Evolutionary conservation across 2,329 filamentous ascomycete genomes (phyloP).

Genomic region (Cladosporium colombiae): DNA sequence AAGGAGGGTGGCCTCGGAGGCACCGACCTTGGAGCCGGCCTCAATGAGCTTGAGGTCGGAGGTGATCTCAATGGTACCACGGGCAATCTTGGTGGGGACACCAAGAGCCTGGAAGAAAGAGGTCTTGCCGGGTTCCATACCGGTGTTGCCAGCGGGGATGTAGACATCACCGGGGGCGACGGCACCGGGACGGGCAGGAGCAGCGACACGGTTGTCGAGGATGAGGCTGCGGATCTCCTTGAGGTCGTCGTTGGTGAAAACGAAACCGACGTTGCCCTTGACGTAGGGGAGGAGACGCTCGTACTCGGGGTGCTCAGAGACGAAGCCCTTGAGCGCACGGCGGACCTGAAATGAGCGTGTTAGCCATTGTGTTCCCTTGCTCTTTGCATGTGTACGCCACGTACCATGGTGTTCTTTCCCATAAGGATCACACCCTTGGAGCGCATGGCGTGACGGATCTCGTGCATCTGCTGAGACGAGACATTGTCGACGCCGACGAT

Average conservation of each 20-base stretch:
- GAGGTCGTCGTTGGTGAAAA: constrained; percentile 98
- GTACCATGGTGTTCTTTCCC: constrained; percentile 99
- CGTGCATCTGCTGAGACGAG: constrained; percentile 99
- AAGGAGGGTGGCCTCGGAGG: constrained; percentile 96
- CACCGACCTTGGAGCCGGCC: constrained; percentile 89
- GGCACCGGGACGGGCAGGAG: constrained; percentile 96
- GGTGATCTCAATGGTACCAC: constrained; percentile 99
- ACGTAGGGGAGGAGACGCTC: constrained; percentile 95
- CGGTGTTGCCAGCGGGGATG: constrained; percentile 97
- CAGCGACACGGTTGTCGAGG: constrained; percentile 93
- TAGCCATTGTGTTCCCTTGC: constrained; percentile 19
- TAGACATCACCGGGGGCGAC: constrained; percentile 90
- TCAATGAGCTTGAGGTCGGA: constrained; percentile 97
- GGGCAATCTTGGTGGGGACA: constrained; percentile 99
- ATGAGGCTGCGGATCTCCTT: constrained; percentile 93
- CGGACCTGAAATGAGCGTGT: constrained; percentile 63
- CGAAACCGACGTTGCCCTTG: constrained; percentile 97
- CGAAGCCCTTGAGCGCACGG: constrained; percentile 94
- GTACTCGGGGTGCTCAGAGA: constrained; percentile 89
- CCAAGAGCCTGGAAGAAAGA: constrained; percentile 99
- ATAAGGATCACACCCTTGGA: constrained; percentile 93
- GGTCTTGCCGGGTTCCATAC: constrained; percentile 99
- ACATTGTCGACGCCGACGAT: constrained; percentile 86
- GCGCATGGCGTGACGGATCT: constrained; percentile 92
- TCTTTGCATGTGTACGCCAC: constrained; percentile 30